A percentile compares a stretch with the other conserved stretches of the same genome.
Evolutionary conservation across 352 stramenopile genomes (phyloP).

Genomic region (Phytophthora pseudosyringae): DNA sequence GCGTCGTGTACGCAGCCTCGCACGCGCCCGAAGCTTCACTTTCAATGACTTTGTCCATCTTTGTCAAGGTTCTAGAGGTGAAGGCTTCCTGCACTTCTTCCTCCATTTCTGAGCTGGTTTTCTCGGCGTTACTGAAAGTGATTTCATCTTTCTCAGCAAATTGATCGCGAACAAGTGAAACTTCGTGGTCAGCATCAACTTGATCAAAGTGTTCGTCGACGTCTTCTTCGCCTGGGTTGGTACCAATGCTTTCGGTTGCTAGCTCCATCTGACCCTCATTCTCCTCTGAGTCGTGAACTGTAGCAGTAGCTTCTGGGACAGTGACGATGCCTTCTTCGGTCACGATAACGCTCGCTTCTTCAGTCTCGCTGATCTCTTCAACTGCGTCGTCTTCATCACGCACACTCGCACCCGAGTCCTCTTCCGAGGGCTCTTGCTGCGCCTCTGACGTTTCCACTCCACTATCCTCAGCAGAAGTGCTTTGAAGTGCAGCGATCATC

Average conservation of each 20-base stretch:
- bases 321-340: neutral
- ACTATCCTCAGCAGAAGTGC: neutral
- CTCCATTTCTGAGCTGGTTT: neutral
- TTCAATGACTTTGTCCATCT: neutral
- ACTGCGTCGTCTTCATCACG: neutral
- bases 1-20: neutral
- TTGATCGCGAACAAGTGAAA: neutral
- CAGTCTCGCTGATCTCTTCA: constrained; percentile 11
- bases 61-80: neutral
- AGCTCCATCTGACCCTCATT: neutral
- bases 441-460: neutral
- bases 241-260: neutral
- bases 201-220: neutral
- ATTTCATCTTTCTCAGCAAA: neutral
- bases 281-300: neutral
- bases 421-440: neutral
- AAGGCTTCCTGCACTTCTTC: neutral
- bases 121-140: neutral
- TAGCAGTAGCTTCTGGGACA: neutral
- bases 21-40: neutral
- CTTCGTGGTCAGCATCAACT: neutral
- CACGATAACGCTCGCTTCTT: neutral
- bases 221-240: neutral
- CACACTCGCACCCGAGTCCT: neutral
- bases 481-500: constrained; percentile 32